phyloP scores from a whole-genome alignment of 1,284 basidiomycete genomes.

The Agroathelia rolfsii region DNA sequence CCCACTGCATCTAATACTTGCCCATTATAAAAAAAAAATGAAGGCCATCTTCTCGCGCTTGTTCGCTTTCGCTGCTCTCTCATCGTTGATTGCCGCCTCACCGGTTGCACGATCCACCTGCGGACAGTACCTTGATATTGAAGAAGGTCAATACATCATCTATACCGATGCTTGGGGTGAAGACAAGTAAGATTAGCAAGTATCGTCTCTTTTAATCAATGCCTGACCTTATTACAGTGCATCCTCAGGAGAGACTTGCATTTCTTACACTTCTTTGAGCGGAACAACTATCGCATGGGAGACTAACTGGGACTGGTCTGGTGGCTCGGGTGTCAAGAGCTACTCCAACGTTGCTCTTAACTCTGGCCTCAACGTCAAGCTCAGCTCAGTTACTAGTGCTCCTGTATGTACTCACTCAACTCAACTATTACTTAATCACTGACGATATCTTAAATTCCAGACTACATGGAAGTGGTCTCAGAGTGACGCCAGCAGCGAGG shows the following conservation, averaged over 20 bases:
- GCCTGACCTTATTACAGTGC: slow-evolving; percentile 29
- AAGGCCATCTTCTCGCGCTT: too few relatives aligned
- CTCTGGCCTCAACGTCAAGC: slow-evolving; percentile 37
- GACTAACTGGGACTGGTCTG: slow-evolving; percentile 45
- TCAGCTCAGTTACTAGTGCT: slow-evolving; percentile 44
- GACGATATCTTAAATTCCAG: slow-evolving; percentile 17
- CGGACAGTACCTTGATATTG: slow-evolving; percentile 43
- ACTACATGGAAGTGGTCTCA: slow-evolving; percentile 35
- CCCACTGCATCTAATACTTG: too few relatives aligned
- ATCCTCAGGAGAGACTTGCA: slow-evolving; percentile 43
- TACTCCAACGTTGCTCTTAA: slow-evolving; percentile 50
- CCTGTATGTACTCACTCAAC: slow-evolving; percentile 43
- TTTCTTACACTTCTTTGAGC: slow-evolving; percentile 34
- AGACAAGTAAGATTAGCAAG: too few relatives aligned
- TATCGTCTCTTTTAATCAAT: too few relatives aligned
- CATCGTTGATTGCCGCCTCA: too few relatives aligned
- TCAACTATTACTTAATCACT: too few relatives aligned
- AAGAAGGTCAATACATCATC: slow-evolving; percentile 36
- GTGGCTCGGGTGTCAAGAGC: slow-evolving; percentile 46
- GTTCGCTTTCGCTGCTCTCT: too few relatives aligned
- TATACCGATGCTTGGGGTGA: slow-evolving; percentile 45
- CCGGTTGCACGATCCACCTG: too few relatives aligned
- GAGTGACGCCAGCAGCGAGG: slow-evolving; percentile 19
- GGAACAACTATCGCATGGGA: slow-evolving; percentile 41
- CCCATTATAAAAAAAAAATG: too few relatives aligned